phyloP scores from a whole-genome alignment of 1,284 basidiomycete species.

The Malassezia brasiliensis region DNA sequence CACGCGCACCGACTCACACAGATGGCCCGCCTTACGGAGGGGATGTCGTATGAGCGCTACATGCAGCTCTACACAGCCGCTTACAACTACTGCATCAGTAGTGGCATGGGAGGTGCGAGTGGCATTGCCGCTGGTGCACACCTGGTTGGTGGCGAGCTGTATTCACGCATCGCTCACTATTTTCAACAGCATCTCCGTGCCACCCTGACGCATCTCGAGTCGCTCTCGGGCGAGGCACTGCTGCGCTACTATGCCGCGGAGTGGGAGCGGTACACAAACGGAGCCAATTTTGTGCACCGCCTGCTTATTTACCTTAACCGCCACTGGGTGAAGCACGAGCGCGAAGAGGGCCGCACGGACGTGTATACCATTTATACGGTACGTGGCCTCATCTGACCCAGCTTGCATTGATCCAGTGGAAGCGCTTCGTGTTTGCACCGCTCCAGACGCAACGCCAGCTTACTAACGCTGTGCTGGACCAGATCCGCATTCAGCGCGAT shows the following conservation, averaged over 20 bases:
- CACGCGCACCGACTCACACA: neutral
- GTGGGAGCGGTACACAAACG: slow-evolving; percentile 93
- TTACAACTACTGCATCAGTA: slow-evolving; percentile 92
- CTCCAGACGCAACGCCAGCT: slow-evolving; percentile 70
- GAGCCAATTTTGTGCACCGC: slow-evolving; percentile 72
- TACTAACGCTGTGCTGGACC: slow-evolving; percentile 73
- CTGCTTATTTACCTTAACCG: slow-evolving; percentile 94
- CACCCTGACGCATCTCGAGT: slow-evolving; percentile 60
- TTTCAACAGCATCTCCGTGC: slow-evolving; percentile 56
- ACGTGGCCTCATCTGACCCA: slow-evolving; percentile 51
- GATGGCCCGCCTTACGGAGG: slow-evolving; percentile 58
- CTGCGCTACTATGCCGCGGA: slow-evolving; percentile 82
- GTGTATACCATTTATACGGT: slow-evolving; percentile 95
- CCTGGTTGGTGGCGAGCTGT: slow-evolving; percentile 87
- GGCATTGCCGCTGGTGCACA: slow-evolving; percentile 60
- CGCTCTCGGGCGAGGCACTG: slow-evolving; percentile 72
- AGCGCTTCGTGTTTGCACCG: slow-evolving; percentile 75
- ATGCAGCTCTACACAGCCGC: slow-evolving; percentile 78
- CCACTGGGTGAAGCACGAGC: slow-evolving; percentile 97
- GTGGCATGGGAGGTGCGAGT: slow-evolving; percentile 56
- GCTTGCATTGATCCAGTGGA: slow-evolving; percentile 95
- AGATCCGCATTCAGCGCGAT: slow-evolving; percentile 86
- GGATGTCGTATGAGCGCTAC: slow-evolving; percentile 83
- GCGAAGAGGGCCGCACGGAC: slow-evolving; percentile 91
- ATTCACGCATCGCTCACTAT: slow-evolving; percentile 76